These are phyloP conservation scores for Fraxinus latifolia DNA, from an alignment of 305 asterid genomes.

Conservation along the genomic window DNA sequence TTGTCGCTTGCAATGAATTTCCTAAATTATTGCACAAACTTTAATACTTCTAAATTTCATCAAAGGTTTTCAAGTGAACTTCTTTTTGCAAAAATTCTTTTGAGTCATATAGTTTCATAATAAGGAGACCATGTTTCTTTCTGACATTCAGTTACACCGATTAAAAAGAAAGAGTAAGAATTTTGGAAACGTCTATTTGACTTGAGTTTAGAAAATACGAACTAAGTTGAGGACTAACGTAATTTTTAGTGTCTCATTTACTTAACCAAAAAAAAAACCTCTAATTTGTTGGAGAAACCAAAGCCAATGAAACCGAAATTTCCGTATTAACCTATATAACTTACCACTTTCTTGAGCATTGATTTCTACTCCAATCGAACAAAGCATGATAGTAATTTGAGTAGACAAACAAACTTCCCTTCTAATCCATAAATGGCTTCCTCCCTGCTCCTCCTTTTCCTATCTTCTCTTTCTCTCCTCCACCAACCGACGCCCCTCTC, in stretches of 20 bases:
- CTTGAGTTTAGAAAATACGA: background rate
- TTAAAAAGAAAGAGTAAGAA: background rate
- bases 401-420: background rate
- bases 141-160: background rate
- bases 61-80: background rate
- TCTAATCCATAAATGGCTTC: conserved; percentile 30
- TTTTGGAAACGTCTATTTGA: background rate
- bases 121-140: background rate
- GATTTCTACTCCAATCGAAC: conserved; percentile 19
- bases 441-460: conserved; percentile 27
- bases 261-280: background rate
- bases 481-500: conserved; percentile 37
- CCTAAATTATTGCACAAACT: background rate
- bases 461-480: conserved; percentile 32
- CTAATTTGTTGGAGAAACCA: background rate
- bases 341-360: background rate
- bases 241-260: background rate
- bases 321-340: background rate
- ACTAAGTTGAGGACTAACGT: background rate
- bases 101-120: background rate
- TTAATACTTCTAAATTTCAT: background rate
- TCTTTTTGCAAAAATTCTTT: background rate
- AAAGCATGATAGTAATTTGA: background rate
- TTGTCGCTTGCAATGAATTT: background rate
- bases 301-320: background rate